A percentile compares a stretch with the other conserved stretches of the same genome.
phyloP scores from a whole-genome alignment of 2,329 filamentous ascomycete genomes.

The Elsinoe arachidis region DNA sequence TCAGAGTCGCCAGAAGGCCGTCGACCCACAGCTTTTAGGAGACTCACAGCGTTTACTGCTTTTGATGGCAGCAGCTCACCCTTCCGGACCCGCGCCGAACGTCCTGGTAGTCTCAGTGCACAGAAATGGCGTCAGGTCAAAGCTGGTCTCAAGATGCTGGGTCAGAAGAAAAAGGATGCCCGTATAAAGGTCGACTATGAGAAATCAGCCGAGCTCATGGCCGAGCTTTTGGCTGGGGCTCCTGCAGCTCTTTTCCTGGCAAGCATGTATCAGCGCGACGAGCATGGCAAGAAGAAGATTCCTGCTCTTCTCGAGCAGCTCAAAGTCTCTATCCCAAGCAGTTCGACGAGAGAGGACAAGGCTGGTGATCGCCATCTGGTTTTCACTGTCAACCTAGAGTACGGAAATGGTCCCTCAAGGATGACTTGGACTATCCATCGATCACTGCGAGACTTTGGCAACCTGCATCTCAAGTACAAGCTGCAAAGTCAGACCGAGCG shows the following conservation, averaged over 20 bases:
- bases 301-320: constrained; percentile 92
- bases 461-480: constrained; percentile 90
- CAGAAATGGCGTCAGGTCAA: constrained; percentile 93
- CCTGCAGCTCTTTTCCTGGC: constrained; percentile 90
- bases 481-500: constrained; percentile 75
- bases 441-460: constrained; percentile 80
- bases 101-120: constrained; percentile 45
- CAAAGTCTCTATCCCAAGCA: constrained; percentile 79
- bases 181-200: constrained; percentile 81
- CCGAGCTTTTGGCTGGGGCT: constrained; percentile 83
- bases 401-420: constrained; percentile 85
- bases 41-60: constrained; percentile 39
- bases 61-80: constrained; percentile 29
- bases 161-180: constrained; percentile 73
- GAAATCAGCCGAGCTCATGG: constrained; percentile 94
- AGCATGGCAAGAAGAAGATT: constrained; percentile 89
- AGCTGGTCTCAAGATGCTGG: constrained; percentile 70
- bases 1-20: constrained; percentile 28
- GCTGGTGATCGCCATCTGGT: constrained; percentile 63
- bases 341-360: constrained; percentile 55
- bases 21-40: constrained; percentile 37
- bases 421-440: constrained; percentile 95
- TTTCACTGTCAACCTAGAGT: constrained; percentile 89
- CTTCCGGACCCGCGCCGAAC: constrained; percentile 37
- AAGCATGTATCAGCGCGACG: constrained; percentile 95